Evolutionary conservation across 805 yeast genomes (phyloP).

Genomic region (Cyberlindnera nakhonratchasimensis): DNA sequence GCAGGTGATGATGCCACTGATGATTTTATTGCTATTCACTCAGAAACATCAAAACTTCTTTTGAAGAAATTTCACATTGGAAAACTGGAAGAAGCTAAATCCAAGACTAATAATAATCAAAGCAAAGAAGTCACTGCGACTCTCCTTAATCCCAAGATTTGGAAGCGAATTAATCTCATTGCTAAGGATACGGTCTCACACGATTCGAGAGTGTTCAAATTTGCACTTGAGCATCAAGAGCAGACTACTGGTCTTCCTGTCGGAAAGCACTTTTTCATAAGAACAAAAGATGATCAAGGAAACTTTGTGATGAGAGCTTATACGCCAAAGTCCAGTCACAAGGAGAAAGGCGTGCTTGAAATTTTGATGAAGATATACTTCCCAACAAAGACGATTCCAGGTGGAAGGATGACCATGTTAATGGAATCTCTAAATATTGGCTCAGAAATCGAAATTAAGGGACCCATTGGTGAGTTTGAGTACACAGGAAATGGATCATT

Average conservation of each 20-base stretch:
- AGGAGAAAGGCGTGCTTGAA: constrained; percentile 28
- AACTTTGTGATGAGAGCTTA: constrained; percentile 33
- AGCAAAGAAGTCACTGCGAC: constrained; percentile 5
- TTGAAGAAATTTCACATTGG: constrained; percentile 30
- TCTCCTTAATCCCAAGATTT: constrained; percentile 30
- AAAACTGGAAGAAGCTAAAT: constrained; percentile 10
- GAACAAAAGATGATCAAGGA: constrained; percentile 26
- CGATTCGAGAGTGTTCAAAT: constrained; percentile 31
- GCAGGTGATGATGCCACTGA: constrained; percentile 32
- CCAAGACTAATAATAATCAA: not conserved
- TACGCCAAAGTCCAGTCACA: constrained; percentile 32
- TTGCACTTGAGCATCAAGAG: constrained; percentile 29
- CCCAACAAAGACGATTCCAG: constrained; percentile 28
- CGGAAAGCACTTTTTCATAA: constrained; percentile 32
- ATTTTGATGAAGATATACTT: constrained; percentile 34
- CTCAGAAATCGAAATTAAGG: constrained; percentile 61
- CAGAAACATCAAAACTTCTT: constrained; percentile 28
- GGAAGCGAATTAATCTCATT: constrained; percentile 27
- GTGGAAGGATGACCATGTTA: constrained; percentile 32
- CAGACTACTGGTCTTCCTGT: constrained; percentile 33
- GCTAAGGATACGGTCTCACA: constrained; percentile 26
- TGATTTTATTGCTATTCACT: constrained; percentile 35
- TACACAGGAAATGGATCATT: constrained; percentile 46
- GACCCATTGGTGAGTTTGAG: constrained; percentile 69
- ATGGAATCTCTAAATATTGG: constrained; percentile 37